Percentiles rank a stretch among this genome's conserved stretches.
phyloP scores from a whole-genome alignment of 2,329 filamentous ascomycete genomes.

The Blastomyces percursus region DNA sequence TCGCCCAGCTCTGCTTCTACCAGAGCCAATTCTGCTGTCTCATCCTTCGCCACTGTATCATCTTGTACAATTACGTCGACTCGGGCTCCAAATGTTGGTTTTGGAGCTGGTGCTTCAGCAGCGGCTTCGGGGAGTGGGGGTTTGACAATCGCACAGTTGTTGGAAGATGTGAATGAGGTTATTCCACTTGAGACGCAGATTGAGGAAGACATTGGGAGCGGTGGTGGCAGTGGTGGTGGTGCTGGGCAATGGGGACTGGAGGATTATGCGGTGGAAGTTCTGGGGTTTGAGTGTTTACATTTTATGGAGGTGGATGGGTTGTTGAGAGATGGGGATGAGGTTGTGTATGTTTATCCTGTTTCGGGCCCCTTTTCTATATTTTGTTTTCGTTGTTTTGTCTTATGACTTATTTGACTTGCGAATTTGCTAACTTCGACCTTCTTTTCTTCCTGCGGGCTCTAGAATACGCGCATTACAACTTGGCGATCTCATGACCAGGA shows the following conservation, averaged over 20 bases:
- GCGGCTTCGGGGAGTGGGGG: slow-evolving; percentile 34
- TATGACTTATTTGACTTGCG: slow-evolving; percentile 3
- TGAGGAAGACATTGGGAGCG: slow-evolving; percentile 19
- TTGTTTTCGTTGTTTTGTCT: background rate
- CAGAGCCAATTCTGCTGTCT: slow-evolving; percentile 19
- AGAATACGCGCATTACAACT: slow-evolving; percentile 70
- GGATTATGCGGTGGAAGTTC: slow-evolving; percentile 76
- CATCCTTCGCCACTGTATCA: slow-evolving; percentile 19
- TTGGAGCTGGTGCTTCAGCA: slow-evolving; percentile 16
- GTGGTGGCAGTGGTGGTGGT: slow-evolving; percentile 13
- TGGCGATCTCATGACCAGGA: slow-evolving; percentile 61
- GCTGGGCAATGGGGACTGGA: slow-evolving; percentile 63
- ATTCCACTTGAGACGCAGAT: slow-evolving; percentile 65
- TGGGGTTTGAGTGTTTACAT: slow-evolving; percentile 79
- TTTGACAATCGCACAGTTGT: slow-evolving; percentile 62
- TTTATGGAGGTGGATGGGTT: slow-evolving; percentile 61
- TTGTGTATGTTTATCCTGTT: slow-evolving; percentile 61
- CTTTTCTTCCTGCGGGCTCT: background rate
- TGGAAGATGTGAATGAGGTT: slow-evolving; percentile 67
- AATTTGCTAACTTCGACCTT: background rate
- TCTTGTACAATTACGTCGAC: slow-evolving; percentile 22
- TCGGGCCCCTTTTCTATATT: background rate
- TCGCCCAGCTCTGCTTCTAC: slow-evolving; percentile 29
- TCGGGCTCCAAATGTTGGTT: slow-evolving; percentile 26
- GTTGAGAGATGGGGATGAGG: slow-evolving; percentile 71